Base-by-base conservation (phyloP, 2,329 filamentous ascomycete species). In the Aspergillus hortae region DNA sequence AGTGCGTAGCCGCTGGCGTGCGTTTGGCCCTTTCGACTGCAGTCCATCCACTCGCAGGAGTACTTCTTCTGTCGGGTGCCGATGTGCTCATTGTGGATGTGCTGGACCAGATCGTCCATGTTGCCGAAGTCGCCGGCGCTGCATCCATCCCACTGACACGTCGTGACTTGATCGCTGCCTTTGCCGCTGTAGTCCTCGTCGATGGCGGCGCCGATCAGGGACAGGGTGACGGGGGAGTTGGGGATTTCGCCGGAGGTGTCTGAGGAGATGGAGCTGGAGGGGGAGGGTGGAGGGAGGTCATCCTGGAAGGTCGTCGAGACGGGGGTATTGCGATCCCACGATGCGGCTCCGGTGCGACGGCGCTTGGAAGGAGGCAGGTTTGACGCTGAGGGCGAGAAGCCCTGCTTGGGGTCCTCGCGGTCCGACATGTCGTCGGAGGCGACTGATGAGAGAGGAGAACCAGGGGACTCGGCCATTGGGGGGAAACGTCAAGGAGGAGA, bases 21-120 rank as follows among this genome's bases (percentile, higher is more conserved):
- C 15, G 90, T 86, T 72, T 94, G 85, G 54, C 91, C 90, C 75
- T 96, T 97, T 56, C 92, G 78, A 48, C 80, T 81, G 70, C 94
- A 99, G 60, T 92, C 92, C 54, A 83, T 84, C 94, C 94, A 99
- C 74, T 97, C 92, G 74, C 94, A 99, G n/a, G 90, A 91, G 70
- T 97, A 97, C 71, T 94, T 96, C 75, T 95, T 96, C 75, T 94
- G 89, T 49, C 92, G 84, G 55, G 86, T 90, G 67, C 94, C 90
- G 65, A 97, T 96, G 72, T 99, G 94, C 53, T 92, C 90, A 65
- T 91, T 88, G 73, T 97, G 92, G 54, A 94, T 89, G 66, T 94
- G 89, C 61, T 89, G 83, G 40, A 94, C 89, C 41, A 94, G 73
- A 57, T 78, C 83, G 71, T 94, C 89, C 89, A 92, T 92, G 66